phyloP scores from a whole-genome alignment of 2,329 filamentous ascomycete genomes.

The Talaromyces sp. region DNA sequence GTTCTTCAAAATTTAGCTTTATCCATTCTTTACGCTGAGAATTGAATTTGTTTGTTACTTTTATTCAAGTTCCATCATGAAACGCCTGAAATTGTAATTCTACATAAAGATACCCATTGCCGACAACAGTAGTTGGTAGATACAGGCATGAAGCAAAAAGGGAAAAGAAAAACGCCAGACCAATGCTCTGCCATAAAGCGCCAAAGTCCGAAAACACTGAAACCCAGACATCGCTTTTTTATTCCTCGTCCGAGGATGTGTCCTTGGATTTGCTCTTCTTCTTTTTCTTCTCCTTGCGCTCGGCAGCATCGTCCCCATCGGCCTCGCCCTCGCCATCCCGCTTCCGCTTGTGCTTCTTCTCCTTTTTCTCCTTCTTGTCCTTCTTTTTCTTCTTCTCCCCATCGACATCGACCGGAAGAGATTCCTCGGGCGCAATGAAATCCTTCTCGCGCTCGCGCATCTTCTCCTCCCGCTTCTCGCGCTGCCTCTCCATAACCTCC shows the following conservation, averaged over 20 bases:
- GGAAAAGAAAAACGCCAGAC: slow-evolving; percentile 35
- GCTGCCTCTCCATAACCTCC: slow-evolving; percentile 81
- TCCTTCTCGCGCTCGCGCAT: slow-evolving; percentile 81
- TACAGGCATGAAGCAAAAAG: slow-evolving; percentile 21
- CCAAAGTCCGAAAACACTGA: slow-evolving; percentile 28
- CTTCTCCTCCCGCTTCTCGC: slow-evolving; percentile 84
- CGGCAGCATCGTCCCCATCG: slow-evolving; percentile 34
- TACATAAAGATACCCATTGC: slow-evolving; percentile 17
- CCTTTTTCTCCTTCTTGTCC: slow-evolving; percentile 51
- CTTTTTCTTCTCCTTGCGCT: slow-evolving; percentile 67
- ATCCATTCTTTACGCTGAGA: background rate
- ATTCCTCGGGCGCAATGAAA: slow-evolving; percentile 84
- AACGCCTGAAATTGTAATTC: slow-evolving; percentile 10
- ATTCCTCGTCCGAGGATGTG: slow-evolving; percentile 30
- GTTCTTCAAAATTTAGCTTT: background rate
- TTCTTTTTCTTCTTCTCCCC: slow-evolving; percentile 58
- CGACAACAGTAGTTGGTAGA: slow-evolving; percentile 10
- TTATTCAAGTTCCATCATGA: background rate
- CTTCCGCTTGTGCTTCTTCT: slow-evolving; percentile 50
- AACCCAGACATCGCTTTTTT: slow-evolving; percentile 16
- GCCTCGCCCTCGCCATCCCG: slow-evolving; percentile 38
- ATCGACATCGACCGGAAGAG: slow-evolving; percentile 56
- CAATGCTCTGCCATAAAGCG: slow-evolving; percentile 43
- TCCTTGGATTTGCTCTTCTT: slow-evolving; percentile 45
- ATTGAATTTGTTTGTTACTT: background rate